Conservation (phyloP, 345 rosid genomes). For the Alliaria petiolata region DNA sequence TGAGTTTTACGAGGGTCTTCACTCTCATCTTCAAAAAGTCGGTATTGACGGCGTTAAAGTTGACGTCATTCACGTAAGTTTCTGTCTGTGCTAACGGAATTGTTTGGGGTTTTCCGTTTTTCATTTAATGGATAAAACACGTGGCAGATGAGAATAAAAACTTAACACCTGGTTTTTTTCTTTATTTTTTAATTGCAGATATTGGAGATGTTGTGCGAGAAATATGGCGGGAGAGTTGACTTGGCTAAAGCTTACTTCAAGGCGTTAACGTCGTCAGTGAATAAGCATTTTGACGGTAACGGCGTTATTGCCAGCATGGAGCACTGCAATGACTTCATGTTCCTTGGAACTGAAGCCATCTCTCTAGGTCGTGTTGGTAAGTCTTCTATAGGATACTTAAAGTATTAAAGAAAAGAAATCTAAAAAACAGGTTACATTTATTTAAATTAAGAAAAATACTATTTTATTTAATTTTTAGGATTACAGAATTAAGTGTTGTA, state of each 20-base stretch:
- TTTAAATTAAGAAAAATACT: no score
- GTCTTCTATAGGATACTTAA: constrained; percentile 13
- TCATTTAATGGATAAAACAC: background rate
- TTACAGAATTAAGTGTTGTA: no score
- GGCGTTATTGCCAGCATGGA: constrained; percentile 99
- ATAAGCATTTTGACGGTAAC: constrained; percentile 83
- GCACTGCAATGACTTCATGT: constrained; percentile 97
- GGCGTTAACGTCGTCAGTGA: constrained; percentile 74
- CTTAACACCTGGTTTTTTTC: background rate
- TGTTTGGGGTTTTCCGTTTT: background rate
- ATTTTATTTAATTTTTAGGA: no score
- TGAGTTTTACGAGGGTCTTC: constrained; percentile 81
- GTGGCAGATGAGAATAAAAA: background rate
- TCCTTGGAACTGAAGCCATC: constrained; percentile 93
- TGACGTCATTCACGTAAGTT: constrained; percentile 92
- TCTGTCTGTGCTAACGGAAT: background rate
- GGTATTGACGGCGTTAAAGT: constrained; percentile 99
- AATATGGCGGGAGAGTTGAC: constrained; percentile 91
- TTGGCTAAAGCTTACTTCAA: constrained; percentile 79
- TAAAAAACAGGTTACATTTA: no score
- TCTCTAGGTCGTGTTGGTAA: constrained; percentile 96
- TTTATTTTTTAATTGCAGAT: constrained; percentile 36
- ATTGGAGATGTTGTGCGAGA: constrained; percentile 83
- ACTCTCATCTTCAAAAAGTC: constrained; percentile 57
- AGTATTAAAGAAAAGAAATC: no score